Evolutionary conservation across 2,329 filamentous ascomycete species (phyloP).

Genomic region (Claviceps pusilla): DNA sequence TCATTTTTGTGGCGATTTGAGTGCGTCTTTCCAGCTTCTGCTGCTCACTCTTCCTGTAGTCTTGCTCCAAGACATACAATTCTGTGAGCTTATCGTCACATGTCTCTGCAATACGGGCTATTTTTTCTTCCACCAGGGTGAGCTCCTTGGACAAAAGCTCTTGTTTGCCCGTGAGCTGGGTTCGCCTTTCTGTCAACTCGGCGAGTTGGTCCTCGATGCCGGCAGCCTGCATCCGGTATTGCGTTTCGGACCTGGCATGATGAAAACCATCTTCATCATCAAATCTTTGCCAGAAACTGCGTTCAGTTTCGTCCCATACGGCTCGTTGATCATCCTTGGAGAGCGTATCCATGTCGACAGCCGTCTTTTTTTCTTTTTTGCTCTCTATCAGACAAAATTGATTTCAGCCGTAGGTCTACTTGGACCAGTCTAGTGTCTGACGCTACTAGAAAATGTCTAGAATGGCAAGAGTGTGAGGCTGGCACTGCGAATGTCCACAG

Average conservation of each 20-base stretch:
- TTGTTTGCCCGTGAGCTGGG: conserved; percentile 15
- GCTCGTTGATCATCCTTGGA: conserved; percentile 17
- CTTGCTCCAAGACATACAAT: conserved; percentile 18
- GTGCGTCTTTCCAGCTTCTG: conserved; percentile 14
- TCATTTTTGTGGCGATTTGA: conserved; percentile 17
- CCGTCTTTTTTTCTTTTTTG: conserved; percentile 2
- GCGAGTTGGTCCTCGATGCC: conserved; percentile 16
- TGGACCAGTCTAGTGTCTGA: neutral
- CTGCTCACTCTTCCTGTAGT: conserved; percentile 16
- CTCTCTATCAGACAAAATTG: neutral
- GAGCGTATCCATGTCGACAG: conserved; percentile 16
- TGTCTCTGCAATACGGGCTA: conserved; percentile 17
- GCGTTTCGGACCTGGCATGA: conserved; percentile 12
- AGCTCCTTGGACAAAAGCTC: conserved; percentile 17
- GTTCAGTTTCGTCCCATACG: conserved; percentile 22
- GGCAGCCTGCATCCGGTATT: conserved; percentile 12
- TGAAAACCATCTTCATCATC: conserved; percentile 11
- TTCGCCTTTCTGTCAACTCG: conserved; percentile 14
- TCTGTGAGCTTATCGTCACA: conserved; percentile 20
- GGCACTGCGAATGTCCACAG: neutral
- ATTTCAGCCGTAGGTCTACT: neutral
- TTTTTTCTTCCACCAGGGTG: conserved; percentile 22
- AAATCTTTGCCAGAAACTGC: conserved; percentile 20
- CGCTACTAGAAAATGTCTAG: neutral
- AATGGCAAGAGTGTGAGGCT: neutral